phyloP scores from a whole-genome alignment of 2,329 filamentous ascomycete species.

The Pestalotiopsis sp. region DNA sequence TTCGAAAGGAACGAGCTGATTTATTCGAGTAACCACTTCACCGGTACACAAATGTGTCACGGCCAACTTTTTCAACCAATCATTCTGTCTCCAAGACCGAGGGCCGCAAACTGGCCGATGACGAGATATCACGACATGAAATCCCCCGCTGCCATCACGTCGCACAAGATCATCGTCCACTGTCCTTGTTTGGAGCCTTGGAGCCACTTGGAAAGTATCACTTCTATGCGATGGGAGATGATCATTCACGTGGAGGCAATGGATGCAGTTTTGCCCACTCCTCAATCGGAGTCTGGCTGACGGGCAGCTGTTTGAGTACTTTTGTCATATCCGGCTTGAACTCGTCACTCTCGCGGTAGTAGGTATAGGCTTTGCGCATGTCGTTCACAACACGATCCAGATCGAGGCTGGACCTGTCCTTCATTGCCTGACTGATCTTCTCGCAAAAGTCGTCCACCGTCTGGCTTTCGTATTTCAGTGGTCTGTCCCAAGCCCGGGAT shows the following conservation, averaged over 20 bases:
- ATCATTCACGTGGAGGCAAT: not conserved
- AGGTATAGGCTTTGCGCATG: constrained; percentile 44
- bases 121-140: constrained; percentile 11
- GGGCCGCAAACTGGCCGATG: not conserved
- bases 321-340: constrained; percentile 40
- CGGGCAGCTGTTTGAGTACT: constrained; percentile 34
- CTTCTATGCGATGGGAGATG: not conserved
- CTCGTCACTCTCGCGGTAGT: constrained; percentile 41
- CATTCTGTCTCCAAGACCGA: not conserved
- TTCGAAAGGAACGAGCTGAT: no score
- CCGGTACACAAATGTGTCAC: not conserved
- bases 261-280: constrained; percentile 34
- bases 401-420: constrained; percentile 35
- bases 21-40: not conserved
- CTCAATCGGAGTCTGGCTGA: constrained; percentile 35
- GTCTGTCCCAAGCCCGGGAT: constrained; percentile 33
- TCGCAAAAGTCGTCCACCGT: constrained; percentile 34
- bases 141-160: not conserved
- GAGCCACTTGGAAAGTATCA: no score
- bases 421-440: constrained; percentile 34
- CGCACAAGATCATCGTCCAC: not conserved
- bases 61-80: not conserved
- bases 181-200: not conserved
- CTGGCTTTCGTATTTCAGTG: constrained; percentile 35
- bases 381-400: constrained; percentile 36